phyloP scores from a whole-genome alignment of 768 basidiomycete genomes.

The Botryobasidium botryosum region DNA sequence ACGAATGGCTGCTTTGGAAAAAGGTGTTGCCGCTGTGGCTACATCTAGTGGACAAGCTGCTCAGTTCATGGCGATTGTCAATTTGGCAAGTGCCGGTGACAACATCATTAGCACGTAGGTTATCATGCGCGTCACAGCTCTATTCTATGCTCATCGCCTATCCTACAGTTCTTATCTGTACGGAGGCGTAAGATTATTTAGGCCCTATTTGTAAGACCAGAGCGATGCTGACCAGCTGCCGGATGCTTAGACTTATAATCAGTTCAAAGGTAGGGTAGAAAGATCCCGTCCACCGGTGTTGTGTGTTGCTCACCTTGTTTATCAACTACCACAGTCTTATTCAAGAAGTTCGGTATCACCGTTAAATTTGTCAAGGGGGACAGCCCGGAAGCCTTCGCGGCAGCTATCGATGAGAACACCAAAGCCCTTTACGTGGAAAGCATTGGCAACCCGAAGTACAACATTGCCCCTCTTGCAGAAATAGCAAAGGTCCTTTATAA shows the following conservation, averaged over 20 bases:
- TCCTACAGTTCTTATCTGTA: slow-evolving; percentile 40
- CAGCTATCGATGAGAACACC: slow-evolving; percentile 60
- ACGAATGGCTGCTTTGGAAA: slow-evolving; percentile 65
- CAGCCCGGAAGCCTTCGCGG: slow-evolving; percentile 39
- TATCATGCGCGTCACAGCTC: not conserved
- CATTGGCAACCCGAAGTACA: slow-evolving; percentile 66
- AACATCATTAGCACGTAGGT: slow-evolving; percentile 61
- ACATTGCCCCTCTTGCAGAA: slow-evolving; percentile 46
- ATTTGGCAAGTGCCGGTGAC: slow-evolving; percentile 46
- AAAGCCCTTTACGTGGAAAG: slow-evolving; percentile 57
- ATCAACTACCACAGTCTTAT: too few species aligned
- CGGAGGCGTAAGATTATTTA: slow-evolving; percentile 36
- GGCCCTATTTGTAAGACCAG: not conserved
- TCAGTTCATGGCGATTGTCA: slow-evolving; percentile 52
- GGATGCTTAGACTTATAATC: slow-evolving; percentile 64
- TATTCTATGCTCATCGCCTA: not conserved
- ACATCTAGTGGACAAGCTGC: slow-evolving; percentile 59
- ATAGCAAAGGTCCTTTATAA: slow-evolving; percentile 47
- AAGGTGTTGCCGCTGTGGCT: slow-evolving; percentile 59
- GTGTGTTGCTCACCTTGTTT: not conserved
- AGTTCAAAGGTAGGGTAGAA: slow-evolving; percentile 37
- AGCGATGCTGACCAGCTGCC: not conserved
- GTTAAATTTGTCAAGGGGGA: slow-evolving; percentile 44
- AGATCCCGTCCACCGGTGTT: not conserved
- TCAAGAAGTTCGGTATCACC: slow-evolving; percentile 50